Evolutionary conservation across 352 stramenopile genomes (phyloP).

Genomic region (Phytophthora pisi): DNA sequence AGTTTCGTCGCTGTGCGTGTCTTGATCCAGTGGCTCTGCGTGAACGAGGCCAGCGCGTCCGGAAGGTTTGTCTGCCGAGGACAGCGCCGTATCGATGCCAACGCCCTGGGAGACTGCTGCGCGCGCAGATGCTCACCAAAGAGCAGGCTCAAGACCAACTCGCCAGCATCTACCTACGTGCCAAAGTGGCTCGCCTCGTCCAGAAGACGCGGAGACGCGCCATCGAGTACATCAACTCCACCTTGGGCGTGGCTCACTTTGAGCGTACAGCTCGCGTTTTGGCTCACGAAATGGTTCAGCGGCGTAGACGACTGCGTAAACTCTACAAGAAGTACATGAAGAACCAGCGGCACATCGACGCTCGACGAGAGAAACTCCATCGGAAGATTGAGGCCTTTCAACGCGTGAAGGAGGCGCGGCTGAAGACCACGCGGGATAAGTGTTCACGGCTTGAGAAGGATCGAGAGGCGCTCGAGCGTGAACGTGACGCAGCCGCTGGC

Average conservation of each 20-base stretch:
- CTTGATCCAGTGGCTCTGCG: conserved; percentile 40
- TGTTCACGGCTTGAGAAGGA: conserved; percentile 33
- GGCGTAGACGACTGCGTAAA: conserved; percentile 48
- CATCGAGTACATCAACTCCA: conserved; percentile 68
- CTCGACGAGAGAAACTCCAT: conserved; percentile 39
- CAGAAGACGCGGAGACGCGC: conserved; percentile 63
- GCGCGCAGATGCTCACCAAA: conserved; percentile 65
- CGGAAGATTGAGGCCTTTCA: conserved; percentile 47
- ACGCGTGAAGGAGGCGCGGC: conserved; percentile 37
- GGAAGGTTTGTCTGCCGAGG: conserved; percentile 53
- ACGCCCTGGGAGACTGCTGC: conserved; percentile 50
- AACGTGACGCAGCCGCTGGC: conserved; percentile 15
- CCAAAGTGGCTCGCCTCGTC: conserved; percentile 55
- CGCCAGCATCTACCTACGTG: conserved; percentile 54
- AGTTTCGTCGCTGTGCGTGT: conserved; percentile 60
- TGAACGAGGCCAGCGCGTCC: conserved; percentile 33
- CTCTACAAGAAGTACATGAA: conserved; percentile 43
- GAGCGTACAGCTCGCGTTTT: conserved; percentile 42
- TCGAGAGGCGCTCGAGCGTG: conserved; percentile 19
- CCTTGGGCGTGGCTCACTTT: conserved; percentile 52
- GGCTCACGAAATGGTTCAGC: conserved; percentile 33
- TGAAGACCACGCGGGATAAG: conserved; percentile 43
- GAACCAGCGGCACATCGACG: conserved; percentile 24
- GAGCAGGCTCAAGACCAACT: conserved; percentile 74
- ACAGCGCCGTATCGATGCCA: conserved; percentile 51